phyloP scores from a whole-genome alignment of 805 yeast genomes.

The Metschnikowia proteae region DNA sequence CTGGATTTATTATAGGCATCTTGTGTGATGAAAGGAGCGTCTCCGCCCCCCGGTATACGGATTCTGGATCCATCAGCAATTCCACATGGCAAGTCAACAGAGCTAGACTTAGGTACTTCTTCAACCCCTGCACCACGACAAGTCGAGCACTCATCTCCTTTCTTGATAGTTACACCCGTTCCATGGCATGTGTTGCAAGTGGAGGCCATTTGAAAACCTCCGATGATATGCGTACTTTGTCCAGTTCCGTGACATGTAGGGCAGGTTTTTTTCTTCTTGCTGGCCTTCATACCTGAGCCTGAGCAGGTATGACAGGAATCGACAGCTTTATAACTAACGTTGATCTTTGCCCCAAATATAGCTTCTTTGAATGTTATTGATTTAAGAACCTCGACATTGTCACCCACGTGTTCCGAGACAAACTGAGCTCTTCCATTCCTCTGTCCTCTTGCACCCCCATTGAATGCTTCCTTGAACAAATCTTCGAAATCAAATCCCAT shows the following conservation, averaged over 20 bases:
- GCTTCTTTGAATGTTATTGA: slow-evolving; percentile 81
- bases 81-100: slow-evolving; percentile 85
- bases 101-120: slow-evolving; percentile 62
- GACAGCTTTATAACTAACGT: slow-evolving; percentile 66
- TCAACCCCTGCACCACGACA: slow-evolving; percentile 92
- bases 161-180: slow-evolving; percentile 71
- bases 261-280: slow-evolving; percentile 75
- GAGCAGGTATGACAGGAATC: slow-evolving; percentile 76
- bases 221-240: slow-evolving; percentile 76
- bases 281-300: slow-evolving; percentile 81
- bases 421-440: slow-evolving; percentile 41
- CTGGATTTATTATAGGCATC: slow-evolving; percentile 63
- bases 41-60: slow-evolving; percentile 85
- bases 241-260: slow-evolving; percentile 91
- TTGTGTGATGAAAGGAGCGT: slow-evolving; percentile 71
- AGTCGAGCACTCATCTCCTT: slow-evolving; percentile 63
- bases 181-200: slow-evolving; percentile 89
- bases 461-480: slow-evolving; percentile 47
- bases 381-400: slow-evolving; percentile 76
- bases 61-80: slow-evolving; percentile 81
- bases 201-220: slow-evolving; percentile 95
- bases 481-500: slow-evolving; percentile 47
- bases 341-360: slow-evolving; percentile 67
- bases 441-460: slow-evolving; percentile 30
- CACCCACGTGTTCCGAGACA: slow-evolving; percentile 82